Evolutionary conservation across 108 stramenopile species (phyloP).

Genomic region (Pseudonitzschia multiseries): DNA sequence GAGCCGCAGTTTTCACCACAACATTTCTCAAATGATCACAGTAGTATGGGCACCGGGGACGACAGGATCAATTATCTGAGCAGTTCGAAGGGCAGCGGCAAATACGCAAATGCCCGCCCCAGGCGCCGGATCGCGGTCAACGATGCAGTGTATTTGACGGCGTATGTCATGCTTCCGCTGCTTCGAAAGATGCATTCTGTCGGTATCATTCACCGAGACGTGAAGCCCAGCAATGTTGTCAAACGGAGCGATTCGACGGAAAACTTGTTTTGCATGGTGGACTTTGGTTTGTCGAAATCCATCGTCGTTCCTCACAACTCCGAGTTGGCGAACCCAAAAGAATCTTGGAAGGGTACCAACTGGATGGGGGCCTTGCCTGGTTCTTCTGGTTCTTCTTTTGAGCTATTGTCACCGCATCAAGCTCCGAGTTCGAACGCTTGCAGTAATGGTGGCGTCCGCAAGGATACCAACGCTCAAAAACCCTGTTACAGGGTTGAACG

Average conservation of each 20-base stretch:
- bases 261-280: slow-evolving; percentile 64
- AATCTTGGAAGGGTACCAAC: slow-evolving; percentile 51
- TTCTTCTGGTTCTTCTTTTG: background rate
- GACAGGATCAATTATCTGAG: background rate
- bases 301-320: slow-evolving; percentile 76
- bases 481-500: slow-evolving; percentile 65
- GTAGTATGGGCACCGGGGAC: background rate
- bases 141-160: slow-evolving; percentile 80
- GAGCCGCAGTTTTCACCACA: slow-evolving; percentile 6
- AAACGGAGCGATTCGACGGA: slow-evolving; percentile 18
- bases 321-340: slow-evolving; percentile 50
- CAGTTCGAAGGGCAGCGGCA: slow-evolving; percentile 6
- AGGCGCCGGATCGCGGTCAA: slow-evolving; percentile 50
- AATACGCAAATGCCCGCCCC: background rate
- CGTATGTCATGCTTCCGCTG: slow-evolving; percentile 76
- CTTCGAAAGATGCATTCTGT: slow-evolving; percentile 70
- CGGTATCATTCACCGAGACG: slow-evolving; percentile 84
- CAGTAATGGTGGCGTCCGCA: background rate
- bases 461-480: background rate
- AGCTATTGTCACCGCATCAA: background rate
- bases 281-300: slow-evolving; percentile 85
- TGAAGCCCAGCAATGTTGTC: slow-evolving; percentile 83
- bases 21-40: background rate
- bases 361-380: slow-evolving; percentile 47
- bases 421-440: background rate